Percentiles rank a stretch among this genome's conserved stretches.
Evolutionary conservation across 2,329 filamentous ascomycete species (phyloP).

Genomic region (Alternaria burnsii): DNA sequence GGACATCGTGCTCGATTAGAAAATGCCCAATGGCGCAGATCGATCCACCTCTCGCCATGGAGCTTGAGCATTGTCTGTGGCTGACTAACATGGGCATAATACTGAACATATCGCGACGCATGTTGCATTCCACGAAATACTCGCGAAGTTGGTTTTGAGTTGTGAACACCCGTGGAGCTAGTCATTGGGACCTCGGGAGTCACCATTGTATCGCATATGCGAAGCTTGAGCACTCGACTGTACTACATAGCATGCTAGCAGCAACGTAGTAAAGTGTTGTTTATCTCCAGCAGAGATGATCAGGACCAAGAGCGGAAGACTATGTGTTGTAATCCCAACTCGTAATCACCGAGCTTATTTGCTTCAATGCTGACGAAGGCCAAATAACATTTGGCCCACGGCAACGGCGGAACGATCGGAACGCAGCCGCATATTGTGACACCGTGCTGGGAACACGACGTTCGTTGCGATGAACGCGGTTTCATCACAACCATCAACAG

Average conservation of each 20-base stretch:
- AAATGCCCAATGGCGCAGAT: not conserved
- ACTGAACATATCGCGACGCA: not conserved
- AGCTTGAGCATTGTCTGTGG: not conserved
- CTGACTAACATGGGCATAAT: not conserved
- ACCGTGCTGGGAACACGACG: not conserved
- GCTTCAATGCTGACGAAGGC: not conserved
- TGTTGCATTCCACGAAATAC: not conserved
- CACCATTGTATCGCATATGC: not conserved
- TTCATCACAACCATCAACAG: not conserved
- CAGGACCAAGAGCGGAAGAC: not conserved
- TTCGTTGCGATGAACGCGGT: not conserved
- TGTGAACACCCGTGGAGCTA: slow-evolving; percentile 14
- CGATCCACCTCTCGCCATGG: not conserved
- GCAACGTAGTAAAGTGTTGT: not conserved
- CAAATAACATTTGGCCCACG: not conserved
- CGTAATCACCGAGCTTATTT: slow-evolving; percentile 4
- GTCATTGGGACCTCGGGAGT: not conserved
- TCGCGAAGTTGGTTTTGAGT: slow-evolving; percentile 15
- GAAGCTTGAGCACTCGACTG: not conserved
- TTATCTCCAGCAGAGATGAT: not conserved
- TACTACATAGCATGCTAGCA: not conserved
- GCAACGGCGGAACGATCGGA: not conserved
- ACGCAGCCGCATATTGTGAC: not conserved
- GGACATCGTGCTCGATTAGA: not conserved
- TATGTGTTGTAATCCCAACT: not conserved